Percentiles rank a stretch among this genome's conserved stretches.
These are phyloP conservation scores for Tolypocladium pustulatum DNA, from an alignment of 2,329 filamentous ascomycete species.

Conservation along the genomic window DNA sequence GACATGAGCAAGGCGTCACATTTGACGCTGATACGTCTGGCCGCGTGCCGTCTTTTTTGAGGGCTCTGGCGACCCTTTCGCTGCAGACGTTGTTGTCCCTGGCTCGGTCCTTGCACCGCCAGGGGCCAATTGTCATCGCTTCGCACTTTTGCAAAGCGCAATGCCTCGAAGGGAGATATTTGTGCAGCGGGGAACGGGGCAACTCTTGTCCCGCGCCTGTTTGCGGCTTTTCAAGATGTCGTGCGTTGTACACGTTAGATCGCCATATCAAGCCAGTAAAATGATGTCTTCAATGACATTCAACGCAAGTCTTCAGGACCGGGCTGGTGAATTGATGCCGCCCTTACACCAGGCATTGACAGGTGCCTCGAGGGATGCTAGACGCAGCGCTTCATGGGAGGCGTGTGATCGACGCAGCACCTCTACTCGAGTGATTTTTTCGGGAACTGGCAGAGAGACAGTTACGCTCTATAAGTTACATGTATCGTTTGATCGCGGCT, in stretches of 20 bases:
- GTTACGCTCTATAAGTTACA: not conserved
- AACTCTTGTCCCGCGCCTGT: not conserved
- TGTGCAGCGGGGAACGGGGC: not conserved
- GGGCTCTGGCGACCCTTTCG: not conserved
- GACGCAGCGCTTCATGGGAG: not conserved
- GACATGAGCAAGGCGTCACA: not conserved
- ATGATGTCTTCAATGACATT: not conserved
- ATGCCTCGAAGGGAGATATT: not conserved
- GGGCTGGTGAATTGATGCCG: not conserved
- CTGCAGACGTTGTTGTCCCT: not conserved
- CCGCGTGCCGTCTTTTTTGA: not conserved
- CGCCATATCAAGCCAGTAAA: not conserved
- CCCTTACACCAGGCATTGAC: not conserved
- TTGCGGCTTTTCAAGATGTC: not conserved
- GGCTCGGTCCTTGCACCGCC: not conserved
- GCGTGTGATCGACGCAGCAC: not conserved
- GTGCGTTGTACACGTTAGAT: not conserved
- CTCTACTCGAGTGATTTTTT: not conserved
- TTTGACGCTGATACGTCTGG: not conserved
- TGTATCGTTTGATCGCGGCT: too few relatives aligned
- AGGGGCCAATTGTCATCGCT: not conserved
- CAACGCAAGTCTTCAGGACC: not conserved
- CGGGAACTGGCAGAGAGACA: too few relatives aligned
- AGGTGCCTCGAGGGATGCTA: not conserved
- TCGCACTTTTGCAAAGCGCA: too few relatives aligned